Percentiles rank a stretch among this genome's conserved stretches.
These are phyloP conservation scores for Xerocomellus amylosporus DNA, from an alignment of 768 basidiomycete species.

Conservation along the genomic window DNA sequence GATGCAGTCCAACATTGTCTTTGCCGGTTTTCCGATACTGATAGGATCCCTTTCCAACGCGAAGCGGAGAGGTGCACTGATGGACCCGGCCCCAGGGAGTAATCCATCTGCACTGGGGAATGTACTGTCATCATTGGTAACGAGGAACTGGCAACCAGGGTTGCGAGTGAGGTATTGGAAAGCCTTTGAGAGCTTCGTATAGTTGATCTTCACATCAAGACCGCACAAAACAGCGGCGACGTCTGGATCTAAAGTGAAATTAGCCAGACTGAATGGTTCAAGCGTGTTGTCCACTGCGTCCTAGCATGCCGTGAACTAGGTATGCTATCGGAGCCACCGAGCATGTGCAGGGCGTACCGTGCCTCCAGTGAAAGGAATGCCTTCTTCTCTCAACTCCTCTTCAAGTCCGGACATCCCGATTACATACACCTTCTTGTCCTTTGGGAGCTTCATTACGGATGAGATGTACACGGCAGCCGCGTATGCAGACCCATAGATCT, in stretches of 20 bases:
- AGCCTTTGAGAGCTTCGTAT: slow-evolving; percentile 92
- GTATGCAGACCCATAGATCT: slow-evolving; percentile 95
- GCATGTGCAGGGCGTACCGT: slow-evolving; percentile 52
- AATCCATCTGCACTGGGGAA: slow-evolving; percentile 72
- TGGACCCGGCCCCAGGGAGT: slow-evolving; percentile 81
- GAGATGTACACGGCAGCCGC: slow-evolving; percentile 83
- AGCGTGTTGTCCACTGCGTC: slow-evolving; percentile 82
- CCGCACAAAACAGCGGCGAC: slow-evolving; percentile 96
- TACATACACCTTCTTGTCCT: slow-evolving; percentile 92
- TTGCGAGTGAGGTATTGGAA: slow-evolving; percentile 86
- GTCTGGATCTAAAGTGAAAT: slow-evolving; percentile 71
- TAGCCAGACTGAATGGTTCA: slow-evolving; percentile 59
- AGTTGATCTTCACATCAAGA: slow-evolving; percentile 82
- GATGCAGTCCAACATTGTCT: slow-evolving; percentile 91
- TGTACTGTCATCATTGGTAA: slow-evolving; percentile 91
- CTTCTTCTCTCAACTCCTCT: slow-evolving; percentile 89
- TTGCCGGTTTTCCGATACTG: slow-evolving; percentile 87
- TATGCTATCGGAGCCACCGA: neutral
- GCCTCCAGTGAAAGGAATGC: slow-evolving; percentile 76
- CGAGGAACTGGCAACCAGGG: slow-evolving; percentile 77
- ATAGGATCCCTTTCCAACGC: slow-evolving; percentile 70
- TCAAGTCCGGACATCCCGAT: slow-evolving; percentile 91
- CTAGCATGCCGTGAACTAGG: slow-evolving; percentile 37
- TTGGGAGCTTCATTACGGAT: slow-evolving; percentile 83
- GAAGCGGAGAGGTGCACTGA: slow-evolving; percentile 78